Evolutionary conservation across 2,329 filamentous ascomycete genomes (phyloP).

Genomic region (Ophiocordyceps camponoti-rufipedis): DNA sequence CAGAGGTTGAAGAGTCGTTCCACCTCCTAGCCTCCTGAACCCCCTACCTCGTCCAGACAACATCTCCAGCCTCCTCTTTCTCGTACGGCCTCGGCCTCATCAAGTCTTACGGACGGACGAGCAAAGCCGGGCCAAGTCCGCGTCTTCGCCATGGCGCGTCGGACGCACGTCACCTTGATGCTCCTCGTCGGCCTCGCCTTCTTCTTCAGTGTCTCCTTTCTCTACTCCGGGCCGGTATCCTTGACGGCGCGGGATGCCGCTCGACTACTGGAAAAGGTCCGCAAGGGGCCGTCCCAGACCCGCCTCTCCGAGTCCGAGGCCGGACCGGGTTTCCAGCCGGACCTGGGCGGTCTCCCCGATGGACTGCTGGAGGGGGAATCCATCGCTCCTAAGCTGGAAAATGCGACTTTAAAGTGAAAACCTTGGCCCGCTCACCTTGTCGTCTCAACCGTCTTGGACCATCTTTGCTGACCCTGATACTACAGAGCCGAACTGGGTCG

Average conservation of each 20-base stretch:
- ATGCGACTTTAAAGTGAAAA: slow-evolving; percentile 57
- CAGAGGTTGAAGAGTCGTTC: background rate
- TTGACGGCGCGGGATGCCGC: background rate
- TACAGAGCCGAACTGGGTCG: slow-evolving; percentile 44
- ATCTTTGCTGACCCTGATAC: background rate
- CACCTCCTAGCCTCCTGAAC: background rate
- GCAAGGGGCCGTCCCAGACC: slow-evolving; percentile 4
- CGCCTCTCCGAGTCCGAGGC: slow-evolving; percentile 5
- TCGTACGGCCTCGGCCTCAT: too few relatives aligned
- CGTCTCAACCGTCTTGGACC: background rate
- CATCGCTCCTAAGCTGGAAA: slow-evolving; percentile 67
- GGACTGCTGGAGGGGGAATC: slow-evolving; percentile 45
- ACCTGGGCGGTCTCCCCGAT: slow-evolving; percentile 23
- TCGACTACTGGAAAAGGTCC: slow-evolving; percentile 5
- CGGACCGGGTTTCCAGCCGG: slow-evolving; percentile 15
- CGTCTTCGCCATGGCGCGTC: slow-evolving; percentile 27
- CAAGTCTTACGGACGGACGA: background rate
- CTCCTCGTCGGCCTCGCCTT: slow-evolving; percentile 35
- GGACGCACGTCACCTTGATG: slow-evolving; percentile 32
- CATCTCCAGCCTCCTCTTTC: background rate
- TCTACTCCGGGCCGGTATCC: slow-evolving; percentile 28
- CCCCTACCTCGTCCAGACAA: background rate
- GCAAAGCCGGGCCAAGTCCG: background rate
- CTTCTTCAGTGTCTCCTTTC: slow-evolving; percentile 39
- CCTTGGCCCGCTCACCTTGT: background rate